Conservation (phyloP, 75 land plant genomes). For the Picea sitchensis region DNA sequence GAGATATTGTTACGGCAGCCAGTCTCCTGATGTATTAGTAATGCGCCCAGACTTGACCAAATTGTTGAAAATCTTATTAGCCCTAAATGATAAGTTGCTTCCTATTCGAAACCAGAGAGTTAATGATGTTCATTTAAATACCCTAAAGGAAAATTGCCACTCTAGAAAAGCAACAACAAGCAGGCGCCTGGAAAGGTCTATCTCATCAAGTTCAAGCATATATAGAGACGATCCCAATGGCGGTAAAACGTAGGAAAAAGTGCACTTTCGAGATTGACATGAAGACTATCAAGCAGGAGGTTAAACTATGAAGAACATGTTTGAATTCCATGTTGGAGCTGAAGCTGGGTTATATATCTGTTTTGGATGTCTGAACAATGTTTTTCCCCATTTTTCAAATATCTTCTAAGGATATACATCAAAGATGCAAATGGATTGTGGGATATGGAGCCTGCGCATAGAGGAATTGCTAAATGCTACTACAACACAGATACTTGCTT, state of each 20-base stretch:
- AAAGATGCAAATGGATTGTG: no score
- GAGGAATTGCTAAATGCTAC: no score
- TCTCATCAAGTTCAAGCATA: constrained; percentile 21
- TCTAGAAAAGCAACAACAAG: not conserved
- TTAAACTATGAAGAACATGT: no score
- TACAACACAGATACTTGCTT: no score
- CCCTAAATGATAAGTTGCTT: constrained; percentile 40
- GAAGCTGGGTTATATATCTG: no score
- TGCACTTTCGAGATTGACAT: constrained; percentile 41
- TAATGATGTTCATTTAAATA: constrained; percentile 16
- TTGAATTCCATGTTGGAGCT: no score
- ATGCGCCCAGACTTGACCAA: constrained; percentile 77
- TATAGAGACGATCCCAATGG: constrained; percentile 26
- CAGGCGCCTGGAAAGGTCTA: not conserved
- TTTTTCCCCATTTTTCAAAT: no score
- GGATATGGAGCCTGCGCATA: no score
- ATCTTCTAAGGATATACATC: no score
- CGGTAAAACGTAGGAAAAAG: constrained; percentile 59
- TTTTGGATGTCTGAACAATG: no score
- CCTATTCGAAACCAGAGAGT: not conserved
- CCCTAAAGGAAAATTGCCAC: not conserved
- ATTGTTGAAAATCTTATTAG: constrained; percentile 68
- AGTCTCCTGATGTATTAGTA: constrained; percentile 83
- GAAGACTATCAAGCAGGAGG: no score
- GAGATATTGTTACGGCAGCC: not conserved